These are phyloP conservation scores for Leccinellum luteum DNA, from an alignment of 768 basidiomycete genomes.

Conservation along the genomic window DNA sequence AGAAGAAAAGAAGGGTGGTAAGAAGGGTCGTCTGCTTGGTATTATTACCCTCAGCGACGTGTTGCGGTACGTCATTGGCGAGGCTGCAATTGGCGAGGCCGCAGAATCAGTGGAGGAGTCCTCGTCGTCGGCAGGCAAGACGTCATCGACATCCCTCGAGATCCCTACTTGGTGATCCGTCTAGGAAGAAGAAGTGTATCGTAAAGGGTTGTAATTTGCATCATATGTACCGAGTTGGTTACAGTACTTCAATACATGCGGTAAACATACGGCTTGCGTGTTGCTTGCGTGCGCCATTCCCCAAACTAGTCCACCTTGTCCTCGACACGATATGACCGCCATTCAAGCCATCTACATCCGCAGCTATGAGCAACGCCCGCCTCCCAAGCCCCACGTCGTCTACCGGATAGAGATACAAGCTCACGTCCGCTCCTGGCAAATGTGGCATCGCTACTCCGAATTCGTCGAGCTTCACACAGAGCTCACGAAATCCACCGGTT, in stretches of 20 bases:
- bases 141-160: constrained; percentile 13
- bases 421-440: constrained; percentile 88
- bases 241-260: constrained; percentile 6
- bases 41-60: constrained; percentile 91
- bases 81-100: constrained; percentile 50
- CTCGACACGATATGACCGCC: constrained; percentile 49
- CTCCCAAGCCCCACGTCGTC: constrained; percentile 77
- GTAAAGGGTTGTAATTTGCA: neutral
- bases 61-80: constrained; percentile 75
- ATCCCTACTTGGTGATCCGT: constrained; percentile 12
- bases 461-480: constrained; percentile 86
- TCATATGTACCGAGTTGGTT: neutral
- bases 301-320: constrained; percentile 3
- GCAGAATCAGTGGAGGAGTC: constrained; percentile 35
- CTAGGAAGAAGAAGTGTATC: neutral
- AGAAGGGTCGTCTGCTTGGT: constrained; percentile 79
- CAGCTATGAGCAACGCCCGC: constrained; percentile 61
- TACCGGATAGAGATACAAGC: constrained; percentile 85
- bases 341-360: constrained; percentile 76
- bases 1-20: constrained; percentile 76
- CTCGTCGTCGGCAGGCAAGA: constrained; percentile 10
- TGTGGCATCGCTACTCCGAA: constrained; percentile 94
- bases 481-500: constrained; percentile 73
- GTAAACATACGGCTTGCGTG: constrained; percentile 4
- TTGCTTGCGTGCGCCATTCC: neutral